Evolutionary conservation across 345 rosid genomes (phyloP), one percentile per base, ranked within the genome.

Genomic region (Nasturtium officinale): DNA sequence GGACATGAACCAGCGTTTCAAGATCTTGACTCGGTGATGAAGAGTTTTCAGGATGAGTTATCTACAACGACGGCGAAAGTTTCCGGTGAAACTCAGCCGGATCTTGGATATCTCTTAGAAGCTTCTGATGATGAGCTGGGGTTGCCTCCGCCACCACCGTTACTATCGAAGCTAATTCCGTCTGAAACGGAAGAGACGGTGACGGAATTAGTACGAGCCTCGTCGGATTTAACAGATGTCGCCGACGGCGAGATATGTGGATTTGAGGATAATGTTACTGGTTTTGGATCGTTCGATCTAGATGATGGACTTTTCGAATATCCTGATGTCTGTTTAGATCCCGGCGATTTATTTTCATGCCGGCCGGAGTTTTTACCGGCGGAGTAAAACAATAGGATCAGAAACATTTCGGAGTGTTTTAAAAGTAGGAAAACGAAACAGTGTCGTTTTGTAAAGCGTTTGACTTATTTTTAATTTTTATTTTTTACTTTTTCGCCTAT

Each of bases 121-220:
- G 96, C 96, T 26, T 89, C 98, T 7, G 96, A 87, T 43, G 91
- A 92, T 10, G 96, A 92, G 81, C 86, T 92, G 1, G 96, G 96
- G 11, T 77, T 92, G 48, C 96, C 93, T 32, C 90, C 96, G 23
- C 56, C 79, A 2, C 30, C 75, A 9, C 80, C 67, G 3, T 69
- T 2, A 10, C 28, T 11, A 2, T 13, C 32, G 15, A 69, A 11
- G 79, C 7, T 54, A 47, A 7, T 3, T 67, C 23, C 64, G 37
- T 64, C 15, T n/a, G 72, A 13, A 82, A 76, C 16, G 25, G 21
- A 9, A 9, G 84, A 65, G 38, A 63, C 75, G 21, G 77, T 45
- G 15, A 25, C 71, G 45, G 83, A 70, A 21, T 29, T 75, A 50
- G 75, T 77, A 62, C 73, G 69, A 11, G 65, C 43, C 9, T 80